Evolutionary conservation across 306 rosid species (phyloP), one percentile per base, ranked within the genome.

Genomic region (Gastrolobium villosum): DNA sequence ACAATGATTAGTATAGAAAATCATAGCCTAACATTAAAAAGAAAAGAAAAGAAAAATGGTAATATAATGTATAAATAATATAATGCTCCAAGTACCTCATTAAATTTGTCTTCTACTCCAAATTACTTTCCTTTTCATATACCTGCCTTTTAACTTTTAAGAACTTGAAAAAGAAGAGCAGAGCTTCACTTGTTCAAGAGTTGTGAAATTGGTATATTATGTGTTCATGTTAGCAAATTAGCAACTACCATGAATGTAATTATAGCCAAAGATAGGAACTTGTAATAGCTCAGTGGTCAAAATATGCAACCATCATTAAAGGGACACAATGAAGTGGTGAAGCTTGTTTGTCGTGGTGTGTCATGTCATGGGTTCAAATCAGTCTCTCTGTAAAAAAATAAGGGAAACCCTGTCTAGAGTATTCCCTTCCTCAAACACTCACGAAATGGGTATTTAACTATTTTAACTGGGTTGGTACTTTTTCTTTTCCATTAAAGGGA

Each of bases 71-170:
- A 41, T 43, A n/a, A 41, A 39, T 10, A 9, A 34, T 34, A 26
- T 9, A 39, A 70, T 37, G 35, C 37, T 14, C 57, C 50, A 49
- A 31, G 76, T 28, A 62, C 36, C 3, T 46, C 76, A 56, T 55
- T 70, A 36, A 41, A 48, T 70, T 60, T 76, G 78, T 76, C 70
- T 76, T 66, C 9, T 37, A 41, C 67, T 76, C 43, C 26, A 81
- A 56, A 39, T 48, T 31, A 30, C 30, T 41, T 59, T 40, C 32
- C 56, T 49, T 30, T 66, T 50, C 10, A 60, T 28, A 59, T 68
- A 75, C 74, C 26, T n/a, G 35, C 65, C 50, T 75, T 81, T 40
- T 49, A 39, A 67, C 61, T 67, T 81, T 31, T 13, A 65, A 73
- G 70, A 55, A 65, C 63, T 34, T 50, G 49, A 45, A 60, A 35